Conservation (phyloP, 768 basidiomycete genomes). For the Boletus reticuloceps region DNA sequence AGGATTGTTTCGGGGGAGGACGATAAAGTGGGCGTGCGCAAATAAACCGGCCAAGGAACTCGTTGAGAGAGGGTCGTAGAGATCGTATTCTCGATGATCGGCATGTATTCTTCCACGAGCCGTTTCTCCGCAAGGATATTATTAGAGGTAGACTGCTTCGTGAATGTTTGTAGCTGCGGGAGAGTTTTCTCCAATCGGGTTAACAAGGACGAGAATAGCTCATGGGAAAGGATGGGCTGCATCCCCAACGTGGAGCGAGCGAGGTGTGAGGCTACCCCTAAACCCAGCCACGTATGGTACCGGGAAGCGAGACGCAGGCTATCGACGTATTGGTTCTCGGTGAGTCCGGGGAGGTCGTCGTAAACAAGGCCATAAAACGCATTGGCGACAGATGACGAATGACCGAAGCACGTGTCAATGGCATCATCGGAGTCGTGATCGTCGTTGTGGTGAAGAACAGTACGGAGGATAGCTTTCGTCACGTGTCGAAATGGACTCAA, state of each 20-base stretch:
- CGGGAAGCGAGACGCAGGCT: not conserved
- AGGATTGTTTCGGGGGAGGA: not conserved
- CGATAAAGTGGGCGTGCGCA: not conserved
- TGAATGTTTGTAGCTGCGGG: not conserved
- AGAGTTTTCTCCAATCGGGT: not conserved
- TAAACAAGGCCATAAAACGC: not conserved
- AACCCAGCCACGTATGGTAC: not conserved
- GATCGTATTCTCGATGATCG: not conserved
- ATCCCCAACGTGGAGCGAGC: too few species aligned
- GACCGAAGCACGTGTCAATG: not conserved
- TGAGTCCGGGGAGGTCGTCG: not conserved
- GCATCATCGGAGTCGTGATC: not conserved
- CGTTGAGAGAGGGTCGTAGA: not conserved
- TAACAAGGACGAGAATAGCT: not conserved
- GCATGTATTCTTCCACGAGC: not conserved
- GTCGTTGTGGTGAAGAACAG: not conserved
- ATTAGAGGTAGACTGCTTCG: not conserved
- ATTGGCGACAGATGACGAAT: not conserved
- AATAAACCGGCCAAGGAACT: not conserved
- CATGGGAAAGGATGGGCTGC: not conserved
- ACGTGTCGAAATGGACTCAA: not conserved
- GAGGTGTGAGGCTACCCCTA: not conserved
- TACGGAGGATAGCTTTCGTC: not conserved
- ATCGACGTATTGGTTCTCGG: not conserved
- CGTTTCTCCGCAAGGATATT: not conserved